phyloP scores from a whole-genome alignment of 2,329 filamentous ascomycete genomes.

The Rugonectria rugulosa region DNA sequence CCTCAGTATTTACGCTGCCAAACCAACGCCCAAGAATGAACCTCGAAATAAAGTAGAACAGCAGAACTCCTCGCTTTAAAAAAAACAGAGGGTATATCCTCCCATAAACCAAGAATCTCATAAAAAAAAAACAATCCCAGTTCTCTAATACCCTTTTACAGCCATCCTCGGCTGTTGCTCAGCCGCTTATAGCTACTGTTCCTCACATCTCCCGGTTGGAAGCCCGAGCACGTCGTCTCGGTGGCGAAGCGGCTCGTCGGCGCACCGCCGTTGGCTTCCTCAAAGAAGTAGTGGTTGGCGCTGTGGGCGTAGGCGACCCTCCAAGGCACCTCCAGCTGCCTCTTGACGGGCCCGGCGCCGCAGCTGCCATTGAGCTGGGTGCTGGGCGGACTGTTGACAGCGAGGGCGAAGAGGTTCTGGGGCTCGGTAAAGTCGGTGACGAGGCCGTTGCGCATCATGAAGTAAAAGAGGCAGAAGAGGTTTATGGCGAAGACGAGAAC shows the following conservation, averaged over 20 bases:
- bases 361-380: conserved; percentile 48
- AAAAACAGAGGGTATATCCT: too few relatives aligned
- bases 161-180: conserved; percentile 37
- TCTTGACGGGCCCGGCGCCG: conserved; percentile 45
- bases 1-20: too few relatives aligned
- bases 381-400: conserved; percentile 65
- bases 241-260: conserved; percentile 37
- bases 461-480: conserved; percentile 68
- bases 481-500: conserved; percentile 72
- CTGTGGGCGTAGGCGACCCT: conserved; percentile 48
- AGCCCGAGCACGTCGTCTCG: conserved; percentile 46
- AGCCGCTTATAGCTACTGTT: conserved; percentile 40
- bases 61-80: too few relatives aligned
- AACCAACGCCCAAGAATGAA: too few relatives aligned
- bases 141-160: conserved; percentile 26
- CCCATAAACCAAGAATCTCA: too few relatives aligned
- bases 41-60: too few relatives aligned
- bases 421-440: conserved; percentile 84
- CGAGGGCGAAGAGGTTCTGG: conserved; percentile 75
- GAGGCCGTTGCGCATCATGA: conserved; percentile 62
- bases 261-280: conserved; percentile 44
- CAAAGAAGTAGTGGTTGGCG: conserved; percentile 53
- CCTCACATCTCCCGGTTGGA: conserved; percentile 23
- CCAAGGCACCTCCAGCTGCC: conserved; percentile 51
- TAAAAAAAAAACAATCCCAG: too few relatives aligned